Conservation (phyloP, 495 filamentous ascomycete species). For the Thermochaetoides thermophila region DNA sequence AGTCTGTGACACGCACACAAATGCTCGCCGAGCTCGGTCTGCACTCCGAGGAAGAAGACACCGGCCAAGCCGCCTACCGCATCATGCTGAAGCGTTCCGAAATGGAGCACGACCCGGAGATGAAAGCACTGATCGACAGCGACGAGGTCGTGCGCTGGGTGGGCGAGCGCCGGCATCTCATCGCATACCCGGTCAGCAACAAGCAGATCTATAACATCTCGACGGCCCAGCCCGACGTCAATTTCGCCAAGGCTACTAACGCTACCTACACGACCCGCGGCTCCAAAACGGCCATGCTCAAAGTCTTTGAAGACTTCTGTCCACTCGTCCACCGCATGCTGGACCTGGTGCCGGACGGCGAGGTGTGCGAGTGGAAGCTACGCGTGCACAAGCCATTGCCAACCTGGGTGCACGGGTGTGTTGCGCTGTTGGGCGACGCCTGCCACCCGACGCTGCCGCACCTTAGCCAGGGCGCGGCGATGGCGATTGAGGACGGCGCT, state of each 20-base stretch:
- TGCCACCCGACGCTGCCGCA: conserved; percentile 71
- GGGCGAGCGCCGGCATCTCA: conserved; percentile 63
- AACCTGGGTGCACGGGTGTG: conserved; percentile 51
- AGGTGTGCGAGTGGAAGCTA: conserved; percentile 72
- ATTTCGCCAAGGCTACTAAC: conserved; percentile 57
- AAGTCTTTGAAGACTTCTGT: conserved; percentile 55
- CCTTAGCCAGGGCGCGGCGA: conserved; percentile 66
- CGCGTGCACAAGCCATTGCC: conserved; percentile 53
- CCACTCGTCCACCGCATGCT: conserved; percentile 59
- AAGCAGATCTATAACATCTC: conserved; percentile 70
- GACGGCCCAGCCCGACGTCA: conserved; percentile 56
- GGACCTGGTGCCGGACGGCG: conserved; percentile 62
- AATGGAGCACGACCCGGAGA: conserved; percentile 50
- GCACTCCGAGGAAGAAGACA: conserved; percentile 48
- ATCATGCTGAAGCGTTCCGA: conserved; percentile 63
- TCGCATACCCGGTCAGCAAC: conserved; percentile 63
- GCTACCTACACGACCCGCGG: conserved; percentile 65
- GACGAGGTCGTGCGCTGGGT: conserved; percentile 67
- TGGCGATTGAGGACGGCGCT: conserved; percentile 68
- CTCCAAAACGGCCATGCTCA: conserved; percentile 51
- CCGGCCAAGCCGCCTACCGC: conserved; percentile 67
- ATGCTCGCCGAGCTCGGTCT: conserved; percentile 44
- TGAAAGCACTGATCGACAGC: conserved; percentile 49
- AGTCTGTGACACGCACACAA: conserved; percentile 43
- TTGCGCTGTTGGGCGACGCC: conserved; percentile 64